These are phyloP conservation scores for Lepiota venenata DNA, from an alignment of 768 basidiomycete species.

Conservation along the genomic window DNA sequence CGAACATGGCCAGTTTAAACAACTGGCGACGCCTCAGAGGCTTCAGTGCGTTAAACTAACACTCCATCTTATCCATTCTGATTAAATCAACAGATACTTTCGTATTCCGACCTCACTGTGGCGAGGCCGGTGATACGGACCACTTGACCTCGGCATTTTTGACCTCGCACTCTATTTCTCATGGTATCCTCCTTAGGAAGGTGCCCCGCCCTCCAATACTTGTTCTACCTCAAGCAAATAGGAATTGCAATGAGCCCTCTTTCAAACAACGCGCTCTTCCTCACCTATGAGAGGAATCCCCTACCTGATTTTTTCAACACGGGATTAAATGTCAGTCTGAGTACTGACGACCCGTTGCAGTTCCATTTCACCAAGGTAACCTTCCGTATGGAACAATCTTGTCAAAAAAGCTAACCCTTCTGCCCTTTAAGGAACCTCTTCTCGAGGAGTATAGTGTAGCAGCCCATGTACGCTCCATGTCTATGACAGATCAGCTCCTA, in stretches of 20 bases:
- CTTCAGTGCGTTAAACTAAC: slow-evolving; percentile 68
- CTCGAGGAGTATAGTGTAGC: slow-evolving; percentile 98
- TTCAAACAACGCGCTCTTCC: slow-evolving; percentile 96
- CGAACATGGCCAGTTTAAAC: slow-evolving; percentile 94
- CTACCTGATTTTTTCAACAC: slow-evolving; percentile 96
- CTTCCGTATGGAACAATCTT: background rate
- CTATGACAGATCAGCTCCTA: too few relatives aligned
- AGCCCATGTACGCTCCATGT: slow-evolving; percentile 66
- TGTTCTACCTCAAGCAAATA: slow-evolving; percentile 98
- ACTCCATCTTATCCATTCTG: background rate
- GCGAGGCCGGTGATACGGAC: slow-evolving; percentile 98
- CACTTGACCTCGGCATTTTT: slow-evolving; percentile 96
- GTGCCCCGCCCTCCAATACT: slow-evolving; percentile 95
- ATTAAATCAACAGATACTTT: slow-evolving; percentile 69
- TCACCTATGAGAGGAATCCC: slow-evolving; percentile 96
- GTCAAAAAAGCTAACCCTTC: background rate
- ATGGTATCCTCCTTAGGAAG: slow-evolving; percentile 97
- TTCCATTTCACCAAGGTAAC: slow-evolving; percentile 97
- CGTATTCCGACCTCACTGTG: slow-evolving; percentile 94
- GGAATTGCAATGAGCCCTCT: slow-evolving; percentile 98
- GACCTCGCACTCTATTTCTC: slow-evolving; percentile 96
- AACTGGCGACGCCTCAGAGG: slow-evolving; percentile 85
- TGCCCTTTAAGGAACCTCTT: slow-evolving; percentile 69
- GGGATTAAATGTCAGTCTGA: slow-evolving; percentile 93
- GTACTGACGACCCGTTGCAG: slow-evolving; percentile 93